Evolutionary conservation across 768 basidiomycete species (phyloP), one percentile per base, ranked within the genome.

Genomic region (Tylopilus vinaceipallidus): DNA sequence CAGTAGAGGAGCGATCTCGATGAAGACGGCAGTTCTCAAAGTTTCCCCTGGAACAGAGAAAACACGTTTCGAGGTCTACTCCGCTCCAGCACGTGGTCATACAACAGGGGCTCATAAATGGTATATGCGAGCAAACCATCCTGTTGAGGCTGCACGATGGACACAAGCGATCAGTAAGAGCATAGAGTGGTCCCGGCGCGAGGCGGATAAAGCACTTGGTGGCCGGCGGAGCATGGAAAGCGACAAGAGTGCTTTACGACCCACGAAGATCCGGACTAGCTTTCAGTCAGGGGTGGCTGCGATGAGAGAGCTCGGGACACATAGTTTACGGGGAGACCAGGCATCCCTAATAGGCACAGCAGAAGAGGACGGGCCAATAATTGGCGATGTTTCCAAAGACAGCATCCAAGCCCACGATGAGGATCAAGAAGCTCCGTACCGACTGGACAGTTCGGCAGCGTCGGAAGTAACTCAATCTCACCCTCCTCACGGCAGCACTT

Each of bases 81-180:
- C 84, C 5, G 68, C 74, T 1, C 81, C 82, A 1, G 69, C 75
- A 4, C 72, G 76, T 14, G 75, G 77, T 3, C 71, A 76, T 36
- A 63, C 71, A 17, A 55, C 73, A 14, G 70, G 71, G 5, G 69
- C 72, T 0, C 84, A 88, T 59, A 89, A 84, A 65, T 91, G 90
- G 90, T 86, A 86, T 64, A 75, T 93, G 68, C 86, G 84, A 49
- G 87, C 88, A 0, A 88, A 84, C 53, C 92, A 97, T 59, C 91
- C 88, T 0, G 90, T 89, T 6, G 95, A 98, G 67, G 91, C 91
- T 5, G 77, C 86, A 4, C 78, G 94, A 11, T 98, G 95, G 95
- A 81, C 83, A 2, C 82, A 86, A 49, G 87, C 86, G 0, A 78
- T 98, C 40, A 68, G 71, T 16, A 80, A 79, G 62, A 85, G 83